Percentiles rank a stretch among this genome's conserved stretches.
Evolutionary conservation across 2,329 filamentous ascomycete genomes (phyloP).

Genomic region (Akanthomyces uredinophilus): DNA sequence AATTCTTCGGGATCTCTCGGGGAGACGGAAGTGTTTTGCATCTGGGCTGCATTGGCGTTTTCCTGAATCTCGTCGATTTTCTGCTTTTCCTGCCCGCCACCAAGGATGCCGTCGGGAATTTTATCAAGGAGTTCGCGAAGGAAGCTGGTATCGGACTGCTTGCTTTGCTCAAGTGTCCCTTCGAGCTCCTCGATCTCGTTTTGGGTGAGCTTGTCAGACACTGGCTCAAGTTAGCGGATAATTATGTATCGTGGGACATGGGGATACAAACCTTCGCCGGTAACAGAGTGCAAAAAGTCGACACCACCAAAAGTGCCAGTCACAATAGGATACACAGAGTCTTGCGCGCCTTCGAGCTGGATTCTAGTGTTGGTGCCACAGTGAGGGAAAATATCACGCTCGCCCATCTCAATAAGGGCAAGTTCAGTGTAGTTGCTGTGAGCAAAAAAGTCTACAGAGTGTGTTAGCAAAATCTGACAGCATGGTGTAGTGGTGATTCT

Average conservation of each 20-base stretch:
- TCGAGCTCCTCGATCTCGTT: conserved; percentile 87
- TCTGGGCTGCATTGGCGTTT: conserved; percentile 69
- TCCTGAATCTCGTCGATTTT: conserved; percentile 76
- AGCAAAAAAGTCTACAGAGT: conserved; percentile 67
- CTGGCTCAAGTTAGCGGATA: conserved; percentile 32
- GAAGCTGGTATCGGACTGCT: conserved; percentile 63
- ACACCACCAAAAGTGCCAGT: conserved; percentile 94
- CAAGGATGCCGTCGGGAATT: conserved; percentile 76
- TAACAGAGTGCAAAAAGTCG: conserved; percentile 88
- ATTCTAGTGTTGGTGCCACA: conserved; percentile 72
- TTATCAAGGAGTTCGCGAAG: conserved; percentile 75
- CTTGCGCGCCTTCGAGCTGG: conserved; percentile 59
- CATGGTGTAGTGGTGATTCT: not conserved
- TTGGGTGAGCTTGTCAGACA: conserved; percentile 85
- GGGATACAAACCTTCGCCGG: conserved; percentile 49
- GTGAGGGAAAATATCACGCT: conserved; percentile 85
- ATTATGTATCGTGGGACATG: not conserved
- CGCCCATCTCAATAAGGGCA: conserved; percentile 68
- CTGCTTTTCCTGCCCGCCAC: conserved; percentile 65
- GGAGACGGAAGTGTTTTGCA: conserved; percentile 68
- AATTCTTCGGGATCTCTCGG: conserved; percentile 81
- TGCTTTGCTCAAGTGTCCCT: conserved; percentile 65
- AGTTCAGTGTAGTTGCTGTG: conserved; percentile 89
- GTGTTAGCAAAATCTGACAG: conserved; percentile 13
- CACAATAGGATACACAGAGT: conserved; percentile 71